A percentile compares a stretch with the other conserved stretches of the same genome.
phyloP scores from a whole-genome alignment of 768 basidiomycete genomes.

The Tylopilus balloui region DNA sequence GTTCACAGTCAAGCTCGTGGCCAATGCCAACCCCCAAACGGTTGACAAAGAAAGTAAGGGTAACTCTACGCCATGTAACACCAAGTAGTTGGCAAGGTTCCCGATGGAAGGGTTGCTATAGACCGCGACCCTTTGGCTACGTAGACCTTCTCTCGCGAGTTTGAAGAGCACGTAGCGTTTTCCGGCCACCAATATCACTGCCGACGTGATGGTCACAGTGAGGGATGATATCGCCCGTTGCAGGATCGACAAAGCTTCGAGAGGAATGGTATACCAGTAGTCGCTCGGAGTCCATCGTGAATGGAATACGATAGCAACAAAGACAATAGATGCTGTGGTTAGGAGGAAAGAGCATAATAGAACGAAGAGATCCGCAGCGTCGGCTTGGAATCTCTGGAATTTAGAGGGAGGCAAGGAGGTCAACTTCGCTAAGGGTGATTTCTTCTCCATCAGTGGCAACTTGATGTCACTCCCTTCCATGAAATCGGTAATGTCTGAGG shows the following conservation, averaged over 20 bases:
- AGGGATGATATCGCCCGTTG: constrained; percentile 12
- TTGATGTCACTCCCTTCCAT: not conserved
- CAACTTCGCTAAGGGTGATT: not conserved
- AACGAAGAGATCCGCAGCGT: constrained; percentile 6
- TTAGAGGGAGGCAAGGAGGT: not conserved
- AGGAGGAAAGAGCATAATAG: constrained; percentile 6
- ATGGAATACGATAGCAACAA: constrained; percentile 7
- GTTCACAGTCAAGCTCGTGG: constrained; percentile 10
- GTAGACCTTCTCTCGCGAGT: constrained; percentile 8
- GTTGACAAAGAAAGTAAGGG: constrained; percentile 8
- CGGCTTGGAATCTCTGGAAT: not conserved
- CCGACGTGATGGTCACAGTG: constrained; percentile 10
- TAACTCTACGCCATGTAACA: constrained; percentile 4
- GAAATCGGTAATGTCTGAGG: not conserved
- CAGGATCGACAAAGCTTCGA: not conserved
- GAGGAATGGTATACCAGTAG: not conserved
- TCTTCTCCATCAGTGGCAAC: not conserved
- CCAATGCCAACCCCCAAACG: constrained; percentile 14
- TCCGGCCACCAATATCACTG: constrained; percentile 12
- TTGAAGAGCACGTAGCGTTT: constrained; percentile 18
- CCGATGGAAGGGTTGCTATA: constrained; percentile 12
- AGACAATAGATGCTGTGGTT: not conserved
- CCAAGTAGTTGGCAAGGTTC: constrained; percentile 6
- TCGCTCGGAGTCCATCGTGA: not conserved
- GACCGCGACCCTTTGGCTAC: constrained; percentile 10